Base-by-base conservation (phyloP, 2,329 filamentous ascomycete genomes). In the Westerdykella aurantiaca region DNA sequence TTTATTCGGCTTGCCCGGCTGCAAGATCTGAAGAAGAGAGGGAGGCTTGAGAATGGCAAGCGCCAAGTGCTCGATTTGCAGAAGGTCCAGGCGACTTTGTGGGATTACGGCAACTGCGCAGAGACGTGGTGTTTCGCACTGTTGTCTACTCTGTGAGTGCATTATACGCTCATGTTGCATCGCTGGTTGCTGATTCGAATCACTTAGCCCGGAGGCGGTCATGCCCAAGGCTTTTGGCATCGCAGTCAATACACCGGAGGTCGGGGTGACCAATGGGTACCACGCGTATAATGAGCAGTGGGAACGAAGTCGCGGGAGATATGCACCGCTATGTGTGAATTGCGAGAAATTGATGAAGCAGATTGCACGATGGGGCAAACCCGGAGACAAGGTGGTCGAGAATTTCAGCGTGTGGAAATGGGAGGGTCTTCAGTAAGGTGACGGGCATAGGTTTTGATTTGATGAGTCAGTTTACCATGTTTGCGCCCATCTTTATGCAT, bases 91-190 rank as follows among this genome's bases (percentile, higher is more conserved):
- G 16, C 12, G 6, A 29, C 17, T 13, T 13, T 18, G 22, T 29
- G 31, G 14, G 39, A 31, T 14, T 41, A 34, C 17, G 29, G 39
- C 10, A 22, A 41, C 18, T 34, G 23, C 18, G 39, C 39, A 9
- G 39, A 41, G 21, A 41, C 39, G 11, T 41, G 14, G 39, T n/a
- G 11, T 9, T 41, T 41, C 14, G 39, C 29, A 6, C 10, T 41
- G 18, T 23, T 41, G 29, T 41, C 22, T 22, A 41, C 17, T 10
- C n/a, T 33, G 39, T 41, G 13, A 34, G 39, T 33, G 6, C 4
- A 39, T 29, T 3, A 10, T 29, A 12, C 12, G 31, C 4, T 33
- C 13, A 13, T n/a, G 7, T 22, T 5, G 23, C 7, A 14, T 31
- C n/a, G 13, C 7, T 13, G 39, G 11, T 18, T 12, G 39, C 29